Conservation (phyloP, 495 filamentous ascomycete species). For the Aspergillus panamensis region DNA sequence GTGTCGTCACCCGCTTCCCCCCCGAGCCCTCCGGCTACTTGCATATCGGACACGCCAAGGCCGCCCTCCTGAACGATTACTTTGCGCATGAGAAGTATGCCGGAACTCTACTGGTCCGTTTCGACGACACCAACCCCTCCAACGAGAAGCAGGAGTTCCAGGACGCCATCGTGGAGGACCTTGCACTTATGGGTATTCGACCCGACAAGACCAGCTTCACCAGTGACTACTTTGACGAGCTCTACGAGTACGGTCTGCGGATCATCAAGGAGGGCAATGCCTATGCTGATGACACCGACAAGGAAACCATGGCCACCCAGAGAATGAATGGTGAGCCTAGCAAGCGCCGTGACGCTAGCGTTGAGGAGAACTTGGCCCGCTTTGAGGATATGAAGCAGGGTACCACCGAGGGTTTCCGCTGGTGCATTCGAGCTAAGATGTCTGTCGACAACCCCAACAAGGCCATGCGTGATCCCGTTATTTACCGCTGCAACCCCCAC, state of each 20-base stretch:
- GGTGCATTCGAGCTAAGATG: constrained; percentile 89
- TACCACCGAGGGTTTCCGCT: constrained; percentile 67
- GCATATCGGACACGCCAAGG: constrained; percentile 92
- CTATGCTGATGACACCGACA: constrained; percentile 86
- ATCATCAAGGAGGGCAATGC: constrained; percentile 83
- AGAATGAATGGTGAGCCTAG: constrained; percentile 72
- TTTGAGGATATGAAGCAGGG: constrained; percentile 90
- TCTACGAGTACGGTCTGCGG: constrained; percentile 71
- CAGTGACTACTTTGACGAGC: constrained; percentile 85
- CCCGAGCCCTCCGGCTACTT: constrained; percentile 96
- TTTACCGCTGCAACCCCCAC: constrained; percentile 81
- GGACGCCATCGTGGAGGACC: constrained; percentile 82
- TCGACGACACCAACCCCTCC: constrained; percentile 91
- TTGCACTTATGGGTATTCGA: constrained; percentile 79
- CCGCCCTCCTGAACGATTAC: constrained; percentile 88
- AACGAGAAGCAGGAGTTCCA: constrained; percentile 94
- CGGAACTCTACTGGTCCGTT: constrained; percentile 76
- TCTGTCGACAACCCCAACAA: constrained; percentile 80
- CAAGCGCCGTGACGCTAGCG: constrained; percentile 66
- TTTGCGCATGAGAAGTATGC: constrained; percentile 88
- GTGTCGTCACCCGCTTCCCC: constrained; percentile 90
- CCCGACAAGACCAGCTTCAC: constrained; percentile 77
- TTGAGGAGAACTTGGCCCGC: constrained; percentile 73
- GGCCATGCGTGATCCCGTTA: constrained; percentile 86
- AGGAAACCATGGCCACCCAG: constrained; percentile 79